These are phyloP conservation scores for Blastobotrys attinorum DNA, from an alignment of 805 yeast species.

Conservation along the genomic window DNA sequence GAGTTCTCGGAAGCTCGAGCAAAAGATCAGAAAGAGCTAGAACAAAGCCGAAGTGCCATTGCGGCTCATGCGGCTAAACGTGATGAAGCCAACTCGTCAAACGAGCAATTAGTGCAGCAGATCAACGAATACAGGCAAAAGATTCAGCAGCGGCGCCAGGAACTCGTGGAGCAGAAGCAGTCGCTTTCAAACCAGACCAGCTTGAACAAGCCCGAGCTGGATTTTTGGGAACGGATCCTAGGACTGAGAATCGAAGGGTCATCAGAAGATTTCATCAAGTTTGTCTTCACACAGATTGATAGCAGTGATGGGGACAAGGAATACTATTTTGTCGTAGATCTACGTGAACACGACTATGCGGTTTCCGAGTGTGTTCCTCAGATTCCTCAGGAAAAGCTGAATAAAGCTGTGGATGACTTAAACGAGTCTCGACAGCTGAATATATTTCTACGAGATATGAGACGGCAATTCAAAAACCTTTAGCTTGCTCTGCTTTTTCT, in stretches of 20 bases:
- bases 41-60: conserved; percentile 21
- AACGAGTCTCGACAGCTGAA: conserved; percentile 21
- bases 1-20: conserved; percentile 17
- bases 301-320: conserved; percentile 35
- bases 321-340: conserved; percentile 39
- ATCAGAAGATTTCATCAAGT: conserved; percentile 37
- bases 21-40: conserved; percentile 21
- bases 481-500: background rate
- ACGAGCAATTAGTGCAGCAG: conserved; percentile 18
- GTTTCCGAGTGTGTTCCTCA: conserved; percentile 35
- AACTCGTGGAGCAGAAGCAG: conserved; percentile 31
- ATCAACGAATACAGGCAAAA: conserved; percentile 30
- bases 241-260: conserved; percentile 51
- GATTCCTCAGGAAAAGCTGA: conserved; percentile 23
- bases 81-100: conserved; percentile 18
- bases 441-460: conserved; percentile 22
- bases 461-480: conserved; percentile 20
- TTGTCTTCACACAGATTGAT: conserved; percentile 44
- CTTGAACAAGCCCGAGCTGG: conserved; percentile 44
- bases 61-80: conserved; percentile 19
- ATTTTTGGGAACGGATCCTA: conserved; percentile 43
- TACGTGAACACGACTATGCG: conserved; percentile 33
- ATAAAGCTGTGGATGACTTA: conserved; percentile 14
- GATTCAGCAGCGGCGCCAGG: conserved; percentile 26
- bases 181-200: conserved; percentile 34